A percentile compares a stretch with the other conserved stretches of the same genome.
Evolutionary conservation across 805 yeast species (phyloP).

Genomic region (Grigorovia humatica): DNA sequence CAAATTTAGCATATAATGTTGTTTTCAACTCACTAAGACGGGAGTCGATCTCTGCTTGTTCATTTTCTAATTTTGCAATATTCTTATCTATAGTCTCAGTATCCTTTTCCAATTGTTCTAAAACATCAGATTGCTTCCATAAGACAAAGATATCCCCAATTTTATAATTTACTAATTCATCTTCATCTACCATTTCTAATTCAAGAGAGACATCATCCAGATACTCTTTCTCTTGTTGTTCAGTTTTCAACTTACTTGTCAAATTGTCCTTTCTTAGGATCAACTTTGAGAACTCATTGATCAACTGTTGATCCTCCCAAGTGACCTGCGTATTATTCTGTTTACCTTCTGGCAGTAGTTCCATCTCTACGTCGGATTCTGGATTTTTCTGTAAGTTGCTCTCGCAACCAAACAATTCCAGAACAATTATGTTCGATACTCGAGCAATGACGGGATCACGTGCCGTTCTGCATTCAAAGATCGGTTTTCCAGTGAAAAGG

Average conservation of each 20-base stretch:
- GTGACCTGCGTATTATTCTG: constrained; percentile 32
- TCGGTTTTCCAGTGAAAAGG: too few species aligned
- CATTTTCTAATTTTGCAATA: constrained; percentile 36
- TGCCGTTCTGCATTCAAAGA: too few species aligned
- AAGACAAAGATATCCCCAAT: constrained; percentile 73
- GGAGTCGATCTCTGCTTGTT: constrained; percentile 43
- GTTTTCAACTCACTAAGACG: constrained; percentile 54
- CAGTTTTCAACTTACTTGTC: constrained; percentile 37
- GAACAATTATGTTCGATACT: too few species aligned
- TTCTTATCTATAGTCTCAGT: constrained; percentile 40
- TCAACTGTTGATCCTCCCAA: constrained; percentile 71
- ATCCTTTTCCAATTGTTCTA: constrained; percentile 57
- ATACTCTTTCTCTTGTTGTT: constrained; percentile 69
- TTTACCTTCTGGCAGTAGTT: constrained; percentile 34
- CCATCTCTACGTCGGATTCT: constrained; percentile 8
- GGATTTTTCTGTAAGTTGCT: neutral
- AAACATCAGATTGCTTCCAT: constrained; percentile 54
- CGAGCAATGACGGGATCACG: too few species aligned
- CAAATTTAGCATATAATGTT: constrained; percentile 78
- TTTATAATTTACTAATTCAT: constrained; percentile 61
- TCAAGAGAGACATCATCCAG: constrained; percentile 80
- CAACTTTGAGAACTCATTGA: constrained; percentile 79
- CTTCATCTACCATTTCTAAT: constrained; percentile 74
- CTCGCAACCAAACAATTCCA: too few species aligned
- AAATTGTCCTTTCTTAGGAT: constrained; percentile 59